These are phyloP conservation scores for Ceratopteris richardii DNA, from an alignment of 75 land plant species.

Conservation along the genomic window DNA sequence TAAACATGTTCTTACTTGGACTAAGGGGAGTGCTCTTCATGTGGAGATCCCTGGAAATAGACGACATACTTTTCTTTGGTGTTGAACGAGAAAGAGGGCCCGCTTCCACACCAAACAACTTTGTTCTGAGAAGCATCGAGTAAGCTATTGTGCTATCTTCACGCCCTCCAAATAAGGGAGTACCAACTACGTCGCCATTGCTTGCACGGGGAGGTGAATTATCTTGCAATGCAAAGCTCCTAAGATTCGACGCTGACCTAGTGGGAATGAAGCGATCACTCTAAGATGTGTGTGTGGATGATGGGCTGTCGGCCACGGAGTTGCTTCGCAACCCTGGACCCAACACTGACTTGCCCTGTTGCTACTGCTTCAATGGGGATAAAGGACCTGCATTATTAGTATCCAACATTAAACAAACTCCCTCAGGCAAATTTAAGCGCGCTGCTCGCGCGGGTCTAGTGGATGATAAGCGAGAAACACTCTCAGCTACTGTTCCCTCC, in stretches of 20 bases:
- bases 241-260: slow-evolving; percentile 72
- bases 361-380: slow-evolving; percentile 1
- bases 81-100: slow-evolving; percentile 47
- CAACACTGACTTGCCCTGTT: background rate
- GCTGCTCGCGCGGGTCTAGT: too few relatives aligned
- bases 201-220: slow-evolving; percentile 40
- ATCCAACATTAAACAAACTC: background rate
- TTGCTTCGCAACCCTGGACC: background rate
- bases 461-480: too few relatives aligned
- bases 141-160: slow-evolving; percentile 79
- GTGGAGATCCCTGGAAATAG: slow-evolving; percentile 18
- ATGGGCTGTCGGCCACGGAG: slow-evolving; percentile 15
- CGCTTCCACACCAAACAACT: slow-evolving; percentile 76
- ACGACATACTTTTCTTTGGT: slow-evolving; percentile 27
- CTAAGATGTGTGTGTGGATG: slow-evolving; percentile 55
- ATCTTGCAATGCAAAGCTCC: slow-evolving; percentile 65
- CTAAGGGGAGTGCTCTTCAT: slow-evolving; percentile 55
- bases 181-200: slow-evolving; percentile 1
- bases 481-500: too few relatives aligned
- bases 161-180: slow-evolving; percentile 17
- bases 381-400: background rate
- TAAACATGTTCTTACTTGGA: slow-evolving; percentile 75
- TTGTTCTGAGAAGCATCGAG: slow-evolving; percentile 54
- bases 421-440: slow-evolving; percentile 1
- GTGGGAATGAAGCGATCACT: slow-evolving; percentile 91